Evolutionary conservation across 2,329 filamentous ascomycete species (phyloP), one percentile per base, ranked within the genome.

Genomic region (Fusarium mexicanum): DNA sequence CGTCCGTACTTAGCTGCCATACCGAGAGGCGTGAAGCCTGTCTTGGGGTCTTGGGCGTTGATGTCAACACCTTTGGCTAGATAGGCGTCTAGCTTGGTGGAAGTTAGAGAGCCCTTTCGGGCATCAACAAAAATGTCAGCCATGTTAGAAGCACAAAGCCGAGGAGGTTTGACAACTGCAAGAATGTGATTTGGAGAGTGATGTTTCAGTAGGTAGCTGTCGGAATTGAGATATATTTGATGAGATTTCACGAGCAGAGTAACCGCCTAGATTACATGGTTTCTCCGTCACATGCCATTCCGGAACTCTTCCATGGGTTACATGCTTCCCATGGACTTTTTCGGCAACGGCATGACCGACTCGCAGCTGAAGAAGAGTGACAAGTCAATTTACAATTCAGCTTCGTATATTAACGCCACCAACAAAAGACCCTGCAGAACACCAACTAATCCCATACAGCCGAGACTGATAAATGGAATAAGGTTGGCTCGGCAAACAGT

Each of bases 221-320:
- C 8, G 5, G 18, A 54, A 22, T 7, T 17, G 35, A 54, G 20
- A 54, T 54, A 40, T 54, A 54, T 29, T 14, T 29, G 35, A 37
- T 11, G 3, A 3, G 11, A 53, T 13, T 16, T 24, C 17, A 11
- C 31, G 12, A 51, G 11, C 16, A n/a, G 20, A 18, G 9, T 18
- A 20, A 51, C 2, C 16, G 8, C 8, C 22, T 5, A 9, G 11
- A 35, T 5, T 20, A 5, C 48, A 35, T 11, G 4, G 4, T 18
- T 2, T 10, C 12, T 24, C 29, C 0, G 12, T 35, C 31, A 53
- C 48, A 37, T 51, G 48, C 17, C 4, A 37, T 5, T 35, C 10
- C 12, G 3, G 7, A 50, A n/a, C 17, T 51, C 4, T 14, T 14
- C 6, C 2, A 3, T 3, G 12, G 2, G 17, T 11, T 11, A 3